These are phyloP conservation scores for Ceratocystis cacaofunesta DNA, from an alignment of 2,329 filamentous ascomycete species.

Conservation along the genomic window DNA sequence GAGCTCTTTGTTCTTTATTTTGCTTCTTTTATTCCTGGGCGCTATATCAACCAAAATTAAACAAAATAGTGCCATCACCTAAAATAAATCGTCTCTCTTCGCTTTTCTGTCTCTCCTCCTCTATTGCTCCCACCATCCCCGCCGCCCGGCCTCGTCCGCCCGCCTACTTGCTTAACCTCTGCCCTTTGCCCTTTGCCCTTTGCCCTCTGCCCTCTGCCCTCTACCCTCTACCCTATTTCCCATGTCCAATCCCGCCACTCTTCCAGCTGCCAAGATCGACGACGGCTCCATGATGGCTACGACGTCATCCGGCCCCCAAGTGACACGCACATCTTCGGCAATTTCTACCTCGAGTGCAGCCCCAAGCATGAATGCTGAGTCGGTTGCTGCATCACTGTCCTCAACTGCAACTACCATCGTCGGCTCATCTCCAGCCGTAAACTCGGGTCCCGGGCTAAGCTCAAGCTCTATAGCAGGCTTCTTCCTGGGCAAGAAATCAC, in stretches of 20 bases:
- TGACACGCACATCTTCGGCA: conserved; percentile 10
- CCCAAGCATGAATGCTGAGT: conserved; percentile 9
- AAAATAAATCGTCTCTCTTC: background rate
- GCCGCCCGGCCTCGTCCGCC: too few relatives aligned
- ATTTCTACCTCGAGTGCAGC: conserved; percentile 2
- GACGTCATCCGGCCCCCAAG: background rate
- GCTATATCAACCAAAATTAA: background rate
- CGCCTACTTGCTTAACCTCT: too few relatives aligned
- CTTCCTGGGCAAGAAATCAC: background rate
- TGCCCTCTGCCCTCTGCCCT: background rate
- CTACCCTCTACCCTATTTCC: background rate
- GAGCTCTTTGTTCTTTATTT: background rate
- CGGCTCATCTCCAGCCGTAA: background rate
- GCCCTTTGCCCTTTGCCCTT: too few relatives aligned
- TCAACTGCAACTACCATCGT: conserved; percentile 10
- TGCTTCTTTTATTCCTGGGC: background rate
- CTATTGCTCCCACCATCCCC: background rate
- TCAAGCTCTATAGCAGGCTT: background rate
- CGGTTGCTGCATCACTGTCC: conserved; percentile 5
- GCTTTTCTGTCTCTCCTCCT: background rate
- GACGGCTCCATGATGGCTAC: background rate
- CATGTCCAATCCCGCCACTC: background rate
- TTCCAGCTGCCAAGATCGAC: background rate
- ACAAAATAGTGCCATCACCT: background rate
- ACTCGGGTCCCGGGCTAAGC: background rate